Conservation (phyloP, 2,329 filamentous ascomycete species). For the Hortaea sp. region DNA sequence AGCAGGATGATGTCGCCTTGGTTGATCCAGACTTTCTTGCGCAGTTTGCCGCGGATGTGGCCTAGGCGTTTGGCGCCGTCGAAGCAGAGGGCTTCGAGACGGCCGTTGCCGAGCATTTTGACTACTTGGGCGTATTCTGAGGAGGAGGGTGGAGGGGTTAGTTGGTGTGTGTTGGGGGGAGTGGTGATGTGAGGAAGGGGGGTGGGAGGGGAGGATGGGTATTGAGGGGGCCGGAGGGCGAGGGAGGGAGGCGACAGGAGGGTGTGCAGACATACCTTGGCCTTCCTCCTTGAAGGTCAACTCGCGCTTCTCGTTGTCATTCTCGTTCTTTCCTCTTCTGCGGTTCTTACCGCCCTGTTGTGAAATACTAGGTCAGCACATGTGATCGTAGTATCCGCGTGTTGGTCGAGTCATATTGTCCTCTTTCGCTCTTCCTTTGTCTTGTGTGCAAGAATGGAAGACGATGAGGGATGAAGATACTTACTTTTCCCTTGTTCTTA, state of each 20-base stretch:
- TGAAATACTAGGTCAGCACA: no score
- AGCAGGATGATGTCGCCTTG: constrained; percentile 89
- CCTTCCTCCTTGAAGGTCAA: constrained; percentile 98
- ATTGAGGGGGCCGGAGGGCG: background rate
- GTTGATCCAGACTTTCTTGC: constrained; percentile 99
- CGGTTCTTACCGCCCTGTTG: constrained; percentile 84
- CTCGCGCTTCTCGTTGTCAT: constrained; percentile 98
- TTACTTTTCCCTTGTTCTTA: constrained; percentile 99
- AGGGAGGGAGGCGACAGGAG: background rate
- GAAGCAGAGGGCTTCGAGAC: constrained; percentile 88
- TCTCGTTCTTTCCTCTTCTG: constrained; percentile 75
- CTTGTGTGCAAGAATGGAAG: no score
- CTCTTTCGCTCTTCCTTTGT: no score
- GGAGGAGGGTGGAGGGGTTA: constrained; percentile 1
- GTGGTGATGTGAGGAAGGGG: constrained; percentile 8
- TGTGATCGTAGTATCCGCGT: no score
- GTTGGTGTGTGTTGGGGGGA: background rate
- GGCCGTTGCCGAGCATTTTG: constrained; percentile 95
- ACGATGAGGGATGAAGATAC: constrained; percentile 13
- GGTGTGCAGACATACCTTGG: constrained; percentile 48
- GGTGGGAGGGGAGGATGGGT: background rate
- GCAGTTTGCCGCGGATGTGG: constrained; percentile 87
- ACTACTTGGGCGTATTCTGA: constrained; percentile 73
- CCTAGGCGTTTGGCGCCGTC: constrained; percentile 80
- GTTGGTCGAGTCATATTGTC: no score